phyloP scores from a whole-genome alignment of 495 filamentous ascomycete species.

The Penicillium antarcticum region DNA sequence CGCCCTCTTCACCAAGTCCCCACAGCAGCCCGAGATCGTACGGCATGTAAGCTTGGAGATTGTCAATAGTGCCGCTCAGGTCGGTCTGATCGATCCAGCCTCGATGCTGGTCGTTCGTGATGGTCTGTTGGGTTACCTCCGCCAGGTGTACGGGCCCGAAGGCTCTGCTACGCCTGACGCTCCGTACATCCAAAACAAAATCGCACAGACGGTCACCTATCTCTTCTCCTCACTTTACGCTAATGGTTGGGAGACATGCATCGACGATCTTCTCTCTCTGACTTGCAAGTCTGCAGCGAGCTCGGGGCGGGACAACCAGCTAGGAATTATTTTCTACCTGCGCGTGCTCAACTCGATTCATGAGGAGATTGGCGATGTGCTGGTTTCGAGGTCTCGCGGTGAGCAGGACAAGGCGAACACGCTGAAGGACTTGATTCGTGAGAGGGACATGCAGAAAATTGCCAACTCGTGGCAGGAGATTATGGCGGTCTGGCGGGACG shows the following conservation, averaged over 20 bases:
- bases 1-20: constrained; percentile 75
- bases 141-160: constrained; percentile 62
- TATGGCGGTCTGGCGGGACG: constrained; percentile 71
- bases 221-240: constrained; percentile 85
- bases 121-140: constrained; percentile 71
- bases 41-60: constrained; percentile 86
- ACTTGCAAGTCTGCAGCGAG: constrained; percentile 49
- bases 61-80: constrained; percentile 83
- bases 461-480: constrained; percentile 89
- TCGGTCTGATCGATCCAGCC: constrained; percentile 63
- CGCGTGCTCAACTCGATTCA: constrained; percentile 84
- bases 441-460: constrained; percentile 81
- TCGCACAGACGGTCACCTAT: constrained; percentile 89
- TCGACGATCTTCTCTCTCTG: constrained; percentile 79
- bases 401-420: constrained; percentile 77
- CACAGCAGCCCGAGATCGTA: constrained; percentile 76
- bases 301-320: constrained; percentile 60
- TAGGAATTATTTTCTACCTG: constrained; percentile 82
- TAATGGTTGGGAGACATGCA: constrained; percentile 78
- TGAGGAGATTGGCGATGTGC: constrained; percentile 92
- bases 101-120: constrained; percentile 69
- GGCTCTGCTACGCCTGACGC: constrained; percentile 58
- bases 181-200: constrained; percentile 86
- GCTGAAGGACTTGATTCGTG: constrained; percentile 84
- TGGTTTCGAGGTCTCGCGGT: constrained; percentile 68